phyloP scores from a whole-genome alignment of 75 land plant species.

The Chamaecyparis obtusa region DNA sequence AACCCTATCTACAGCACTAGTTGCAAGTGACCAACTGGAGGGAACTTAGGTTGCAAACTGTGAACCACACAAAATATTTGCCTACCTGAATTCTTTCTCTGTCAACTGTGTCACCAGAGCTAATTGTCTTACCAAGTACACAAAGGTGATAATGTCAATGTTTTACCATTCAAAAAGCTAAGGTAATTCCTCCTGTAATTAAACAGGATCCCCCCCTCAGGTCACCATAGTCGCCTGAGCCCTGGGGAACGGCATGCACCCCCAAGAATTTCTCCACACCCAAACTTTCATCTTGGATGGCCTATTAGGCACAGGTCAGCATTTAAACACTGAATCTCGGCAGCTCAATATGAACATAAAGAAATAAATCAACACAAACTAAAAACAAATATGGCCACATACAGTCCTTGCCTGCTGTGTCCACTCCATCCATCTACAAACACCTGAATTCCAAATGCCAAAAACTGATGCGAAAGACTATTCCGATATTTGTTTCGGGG shows the following conservation, averaged over 20 bases:
- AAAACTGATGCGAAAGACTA: not conserved
- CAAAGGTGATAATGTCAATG: not conserved
- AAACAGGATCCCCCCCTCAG: not conserved
- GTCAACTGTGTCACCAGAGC: not conserved
- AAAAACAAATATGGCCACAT: not conserved
- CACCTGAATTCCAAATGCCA: not conserved
- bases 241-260: not conserved
- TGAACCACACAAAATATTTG: not conserved
- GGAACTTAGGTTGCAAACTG: not conserved
- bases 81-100: not conserved
- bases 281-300: not conserved
- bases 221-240: not conserved
- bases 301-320: not conserved
- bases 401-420: not conserved
- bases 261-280: not conserved
- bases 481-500: not conserved
- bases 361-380: not conserved
- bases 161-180: not conserved
- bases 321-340: not conserved
- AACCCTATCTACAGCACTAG: not conserved
- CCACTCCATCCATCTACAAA: constrained; percentile 7
- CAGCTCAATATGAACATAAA: not conserved
- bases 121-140: not conserved
- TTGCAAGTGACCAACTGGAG: not conserved
- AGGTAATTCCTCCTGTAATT: not conserved